phyloP scores from a whole-genome alignment of 2,329 filamentous ascomycete species.

The Xylariaceae sp. region DNA sequence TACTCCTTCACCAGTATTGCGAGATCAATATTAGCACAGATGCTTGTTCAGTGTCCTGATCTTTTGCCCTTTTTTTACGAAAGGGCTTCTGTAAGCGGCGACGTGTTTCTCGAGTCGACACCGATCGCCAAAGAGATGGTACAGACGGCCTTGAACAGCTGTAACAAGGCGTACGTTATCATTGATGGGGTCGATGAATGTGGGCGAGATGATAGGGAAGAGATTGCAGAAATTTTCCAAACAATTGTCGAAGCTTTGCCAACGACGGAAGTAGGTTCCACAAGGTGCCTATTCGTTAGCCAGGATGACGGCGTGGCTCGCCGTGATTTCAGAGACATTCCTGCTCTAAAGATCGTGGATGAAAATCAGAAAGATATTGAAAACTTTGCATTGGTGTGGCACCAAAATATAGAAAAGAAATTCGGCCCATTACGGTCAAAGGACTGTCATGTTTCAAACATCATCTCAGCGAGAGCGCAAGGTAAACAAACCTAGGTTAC shows the following conservation, averaged over 20 bases:
- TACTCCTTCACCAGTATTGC: conserved; percentile 42
- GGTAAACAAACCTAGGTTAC: too few relatives aligned
- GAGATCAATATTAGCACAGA: conserved; percentile 43
- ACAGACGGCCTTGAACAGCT: conserved; percentile 34
- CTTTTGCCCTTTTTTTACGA: conserved; percentile 43
- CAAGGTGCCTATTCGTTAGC: conserved; percentile 44
- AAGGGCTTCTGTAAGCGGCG: conserved; percentile 40
- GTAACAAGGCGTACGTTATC: conserved; percentile 41
- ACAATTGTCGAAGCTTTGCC: conserved; percentile 12
- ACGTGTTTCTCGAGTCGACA: conserved; percentile 33
- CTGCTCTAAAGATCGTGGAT: conserved; percentile 35
- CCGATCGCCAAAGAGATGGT: conserved; percentile 40
- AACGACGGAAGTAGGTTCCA: conserved; percentile 13
- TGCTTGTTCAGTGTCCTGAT: conserved; percentile 38
- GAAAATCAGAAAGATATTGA: conserved; percentile 41
- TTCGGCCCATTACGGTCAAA: conserved; percentile 28
- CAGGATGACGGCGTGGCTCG: conserved; percentile 43
- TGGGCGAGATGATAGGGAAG: conserved; percentile 37
- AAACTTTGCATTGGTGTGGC: conserved; percentile 32
- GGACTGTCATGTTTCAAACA: conserved; percentile 26
- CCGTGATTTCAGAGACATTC: conserved; percentile 33
- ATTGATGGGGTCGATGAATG: conserved; percentile 53
- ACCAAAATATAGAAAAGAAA: conserved; percentile 32
- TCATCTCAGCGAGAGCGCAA: conserved; percentile 30
- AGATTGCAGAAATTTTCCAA: conserved; percentile 41